Base-by-base conservation (phyloP, 352 stramenopile genomes). In the Pythium volutum region DNA sequence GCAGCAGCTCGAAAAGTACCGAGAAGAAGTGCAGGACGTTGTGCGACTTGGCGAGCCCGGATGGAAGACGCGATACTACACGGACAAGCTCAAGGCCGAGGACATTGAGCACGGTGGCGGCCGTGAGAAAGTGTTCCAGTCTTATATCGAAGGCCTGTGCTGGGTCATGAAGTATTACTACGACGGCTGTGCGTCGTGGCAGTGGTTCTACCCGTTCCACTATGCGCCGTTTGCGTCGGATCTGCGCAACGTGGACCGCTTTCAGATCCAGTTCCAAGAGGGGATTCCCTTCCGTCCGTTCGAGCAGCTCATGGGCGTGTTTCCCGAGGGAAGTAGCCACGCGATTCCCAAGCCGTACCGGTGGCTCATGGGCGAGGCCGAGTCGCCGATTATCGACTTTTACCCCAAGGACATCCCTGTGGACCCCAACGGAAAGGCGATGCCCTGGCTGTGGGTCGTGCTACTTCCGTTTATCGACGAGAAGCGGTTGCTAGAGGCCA, bases 91-190 rank as follows among this genome's bases (percentile, higher is more conserved):
- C 47, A 94, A 94, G 67, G 84, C 84, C 15, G 74, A 95, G 47
- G 85, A 95, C 57, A 93, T 94, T 72, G 81, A 88, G 45, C 73
- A 79, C 66, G 85, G 85, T 49, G 87, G 87, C 45, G 80, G 84
- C 27, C 93, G 98, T 66, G 84, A 96, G 64, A 84, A 86, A 41
- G 84, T 99, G 0, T 93, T 97, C 50, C 86, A 98, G 61, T 79
- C 85, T 2, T 99, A 99, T 70, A 97, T 99, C 53, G 97, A 99
- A 81, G 97, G 97, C 33, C 73, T 99, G 12, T 96, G 97, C 73
- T 99, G 98, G 98, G 98, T 98, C 69, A 92, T 99, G 71, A 90
- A 93, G 25, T 99, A 99, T 79, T 99, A 99, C 73, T 99, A 99
- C 75, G 90, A 88, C 52, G 98, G 97, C 1, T 99, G 98, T 72